A percentile compares a stretch with the other conserved stretches of the same genome.
phyloP scores from a whole-genome alignment of 2,329 filamentous ascomycete species.

The Pseudocercospora macadamiae region DNA sequence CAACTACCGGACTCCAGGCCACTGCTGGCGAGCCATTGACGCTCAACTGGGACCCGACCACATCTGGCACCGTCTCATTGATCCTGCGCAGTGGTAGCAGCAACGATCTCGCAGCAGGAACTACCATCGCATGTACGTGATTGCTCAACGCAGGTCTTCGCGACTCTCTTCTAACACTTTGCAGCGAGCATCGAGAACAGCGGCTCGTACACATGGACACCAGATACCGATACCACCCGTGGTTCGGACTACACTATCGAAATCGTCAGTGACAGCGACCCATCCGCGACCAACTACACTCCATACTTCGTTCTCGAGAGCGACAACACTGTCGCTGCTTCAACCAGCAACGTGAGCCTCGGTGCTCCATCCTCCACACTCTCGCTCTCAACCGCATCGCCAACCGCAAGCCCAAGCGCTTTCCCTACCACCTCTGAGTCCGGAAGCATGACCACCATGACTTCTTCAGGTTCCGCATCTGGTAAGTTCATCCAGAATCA shows the following conservation, averaged over 20 bases:
- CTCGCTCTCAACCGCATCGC: slow-evolving; percentile 28
- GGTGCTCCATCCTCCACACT: slow-evolving; percentile 37
- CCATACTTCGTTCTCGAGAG: slow-evolving; percentile 55
- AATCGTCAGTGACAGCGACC: slow-evolving; percentile 54
- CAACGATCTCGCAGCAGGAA: slow-evolving; percentile 40
- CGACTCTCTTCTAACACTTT: slow-evolving; percentile 13
- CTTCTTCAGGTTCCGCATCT: not conserved
- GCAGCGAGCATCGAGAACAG: slow-evolving; percentile 53
- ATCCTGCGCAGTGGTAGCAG: slow-evolving; percentile 48
- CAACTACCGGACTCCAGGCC: slow-evolving; percentile 47
- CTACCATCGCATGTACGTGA: slow-evolving; percentile 36
- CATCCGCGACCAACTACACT: slow-evolving; percentile 54
- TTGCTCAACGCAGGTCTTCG: slow-evolving; percentile 15
- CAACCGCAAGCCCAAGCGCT: slow-evolving; percentile 31
- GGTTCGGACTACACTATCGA: slow-evolving; percentile 55
- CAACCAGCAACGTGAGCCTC: slow-evolving; percentile 33
- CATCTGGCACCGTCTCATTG: slow-evolving; percentile 54
- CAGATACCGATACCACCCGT: slow-evolving; percentile 45
- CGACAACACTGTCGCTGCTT: slow-evolving; percentile 43
- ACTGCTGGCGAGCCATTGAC: slow-evolving; percentile 51
- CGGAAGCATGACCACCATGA: slow-evolving; percentile 13
- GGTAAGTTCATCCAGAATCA: not conserved
- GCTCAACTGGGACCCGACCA: slow-evolving; percentile 55
- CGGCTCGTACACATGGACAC: slow-evolving; percentile 54
- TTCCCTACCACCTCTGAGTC: slow-evolving; percentile 12